A percentile compares a stretch with the other conserved stretches of the same genome.
Evolutionary conservation across 768 basidiomycete species (phyloP).

Genomic region (Crassisporium funariophilum): DNA sequence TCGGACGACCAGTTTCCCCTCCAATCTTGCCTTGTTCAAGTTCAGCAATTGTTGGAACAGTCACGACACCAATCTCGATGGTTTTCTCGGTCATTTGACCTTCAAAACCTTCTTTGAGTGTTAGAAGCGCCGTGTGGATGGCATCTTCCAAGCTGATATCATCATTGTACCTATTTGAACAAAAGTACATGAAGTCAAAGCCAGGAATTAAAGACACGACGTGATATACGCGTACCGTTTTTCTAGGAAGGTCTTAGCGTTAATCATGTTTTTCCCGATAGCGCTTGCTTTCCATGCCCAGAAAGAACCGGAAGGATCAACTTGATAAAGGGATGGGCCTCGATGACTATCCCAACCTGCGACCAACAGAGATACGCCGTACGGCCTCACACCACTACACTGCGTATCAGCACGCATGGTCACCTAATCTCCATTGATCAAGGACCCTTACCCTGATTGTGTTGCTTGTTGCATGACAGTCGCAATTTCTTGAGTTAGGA

Average conservation of each 20-base stretch:
- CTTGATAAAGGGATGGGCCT: constrained; percentile 98
- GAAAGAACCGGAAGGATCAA: constrained; percentile 97
- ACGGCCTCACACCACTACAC: constrained; percentile 94
- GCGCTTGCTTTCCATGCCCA: constrained; percentile 99
- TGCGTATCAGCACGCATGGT: constrained; percentile 32
- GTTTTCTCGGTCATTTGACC: constrained; percentile 99
- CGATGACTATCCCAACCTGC: constrained; percentile 95
- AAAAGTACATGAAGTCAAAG: constrained; percentile 21
- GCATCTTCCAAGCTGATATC: constrained; percentile 99
- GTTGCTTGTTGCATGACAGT: constrained; percentile 99
- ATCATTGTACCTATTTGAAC: constrained; percentile 84
- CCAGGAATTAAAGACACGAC: constrained; percentile 15
- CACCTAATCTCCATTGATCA: constrained; percentile 13
- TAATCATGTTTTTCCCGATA: constrained; percentile 99
- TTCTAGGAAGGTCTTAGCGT: constrained; percentile 99
- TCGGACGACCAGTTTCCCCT: constrained; percentile 66
- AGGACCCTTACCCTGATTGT: constrained; percentile 82
- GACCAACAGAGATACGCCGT: constrained; percentile 94
- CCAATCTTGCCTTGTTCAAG: constrained; percentile 73
- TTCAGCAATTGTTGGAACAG: constrained; percentile 75
- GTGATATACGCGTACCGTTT: constrained; percentile 70
- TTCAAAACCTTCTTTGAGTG: constrained; percentile 98
- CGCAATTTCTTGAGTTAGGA: constrained; percentile 96
- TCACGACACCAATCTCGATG: constrained; percentile 97
- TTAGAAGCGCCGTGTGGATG: constrained; percentile 96